Conservation (phyloP, 2,329 filamentous ascomycete genomes). For the Pseudogymnoascus pannorum region DNA sequence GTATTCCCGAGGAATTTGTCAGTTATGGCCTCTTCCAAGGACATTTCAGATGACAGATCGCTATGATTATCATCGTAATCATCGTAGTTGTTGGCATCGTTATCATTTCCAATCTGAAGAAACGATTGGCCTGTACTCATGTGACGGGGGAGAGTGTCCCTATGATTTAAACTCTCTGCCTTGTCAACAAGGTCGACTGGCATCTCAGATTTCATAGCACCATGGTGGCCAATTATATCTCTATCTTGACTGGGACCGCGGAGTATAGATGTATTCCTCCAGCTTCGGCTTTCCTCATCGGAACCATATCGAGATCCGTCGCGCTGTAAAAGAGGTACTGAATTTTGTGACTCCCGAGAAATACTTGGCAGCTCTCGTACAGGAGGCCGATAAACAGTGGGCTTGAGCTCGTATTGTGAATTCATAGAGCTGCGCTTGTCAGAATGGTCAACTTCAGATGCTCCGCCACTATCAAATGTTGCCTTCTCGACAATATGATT, state of each 20-base stretch:
- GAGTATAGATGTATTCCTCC: conserved; percentile 50
- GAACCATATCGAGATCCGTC: conserved; percentile 47
- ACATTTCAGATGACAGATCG: conserved; percentile 58
- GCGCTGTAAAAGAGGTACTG: conserved; percentile 68
- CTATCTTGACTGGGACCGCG: conserved; percentile 39
- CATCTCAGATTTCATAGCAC: conserved; percentile 29
- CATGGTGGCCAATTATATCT: conserved; percentile 20
- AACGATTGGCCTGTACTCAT: conserved; percentile 30
- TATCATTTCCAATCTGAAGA: conserved; percentile 18
- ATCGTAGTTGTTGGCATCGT: conserved; percentile 14
- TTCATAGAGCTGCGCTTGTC: background rate
- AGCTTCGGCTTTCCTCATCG: conserved; percentile 38
- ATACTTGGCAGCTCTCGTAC: conserved; percentile 46
- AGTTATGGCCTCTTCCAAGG: conserved; percentile 38
- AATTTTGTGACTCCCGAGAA: conserved; percentile 69
- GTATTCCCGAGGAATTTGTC: conserved; percentile 25
- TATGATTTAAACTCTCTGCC: conserved; percentile 40
- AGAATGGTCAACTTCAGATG: conserved; percentile 20
- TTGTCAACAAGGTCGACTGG: conserved; percentile 50
- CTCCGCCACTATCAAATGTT: conserved; percentile 27
- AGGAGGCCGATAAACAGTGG: conserved; percentile 24
- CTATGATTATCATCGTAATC: conserved; percentile 33
- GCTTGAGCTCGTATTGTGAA: conserved; percentile 21
- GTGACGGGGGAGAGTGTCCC: conserved; percentile 17
- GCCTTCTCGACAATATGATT: conserved; percentile 39